A percentile compares a stretch with the other conserved stretches of the same genome.
Conservation (phyloP, 352 stramenopile species). For the Pythium folliculosum region DNA sequence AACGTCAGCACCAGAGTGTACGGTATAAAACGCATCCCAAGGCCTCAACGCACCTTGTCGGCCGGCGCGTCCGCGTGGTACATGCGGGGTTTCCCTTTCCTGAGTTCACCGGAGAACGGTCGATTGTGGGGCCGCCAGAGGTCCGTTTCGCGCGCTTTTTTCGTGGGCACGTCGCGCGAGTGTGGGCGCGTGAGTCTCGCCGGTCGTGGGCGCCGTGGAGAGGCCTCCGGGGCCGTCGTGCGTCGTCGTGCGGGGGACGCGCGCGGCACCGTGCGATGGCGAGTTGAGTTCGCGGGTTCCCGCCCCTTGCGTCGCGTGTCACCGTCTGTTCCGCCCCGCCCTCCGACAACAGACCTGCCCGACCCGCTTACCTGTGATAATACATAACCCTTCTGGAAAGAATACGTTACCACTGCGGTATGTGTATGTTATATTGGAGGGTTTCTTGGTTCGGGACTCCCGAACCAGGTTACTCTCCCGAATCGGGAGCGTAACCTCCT, state of each 20-base stretch:
- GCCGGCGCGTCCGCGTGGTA: neutral
- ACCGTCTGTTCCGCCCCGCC: slow-evolving; percentile 10
- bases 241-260: neutral
- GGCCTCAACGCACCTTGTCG: neutral
- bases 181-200: neutral
- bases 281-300: neutral
- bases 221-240: neutral
- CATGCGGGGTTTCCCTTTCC: neutral
- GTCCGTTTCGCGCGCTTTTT: slow-evolving; percentile 6
- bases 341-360: neutral
- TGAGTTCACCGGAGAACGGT: neutral
- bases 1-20: neutral
- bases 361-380: neutral
- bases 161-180: neutral
- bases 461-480: too few species aligned
- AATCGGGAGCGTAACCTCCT: too few species aligned
- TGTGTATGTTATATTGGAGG: too few species aligned
- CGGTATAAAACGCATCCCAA: too few species aligned
- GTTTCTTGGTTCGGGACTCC: too few species aligned
- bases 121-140: neutral
- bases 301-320: slow-evolving; percentile 16
- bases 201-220: too few species aligned
- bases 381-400: neutral
- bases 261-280: too few species aligned
- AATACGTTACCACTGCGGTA: neutral